Evolutionary conservation across 352 stramenopile genomes (phyloP).

Genomic region (Globisporangium radiosum): DNA sequence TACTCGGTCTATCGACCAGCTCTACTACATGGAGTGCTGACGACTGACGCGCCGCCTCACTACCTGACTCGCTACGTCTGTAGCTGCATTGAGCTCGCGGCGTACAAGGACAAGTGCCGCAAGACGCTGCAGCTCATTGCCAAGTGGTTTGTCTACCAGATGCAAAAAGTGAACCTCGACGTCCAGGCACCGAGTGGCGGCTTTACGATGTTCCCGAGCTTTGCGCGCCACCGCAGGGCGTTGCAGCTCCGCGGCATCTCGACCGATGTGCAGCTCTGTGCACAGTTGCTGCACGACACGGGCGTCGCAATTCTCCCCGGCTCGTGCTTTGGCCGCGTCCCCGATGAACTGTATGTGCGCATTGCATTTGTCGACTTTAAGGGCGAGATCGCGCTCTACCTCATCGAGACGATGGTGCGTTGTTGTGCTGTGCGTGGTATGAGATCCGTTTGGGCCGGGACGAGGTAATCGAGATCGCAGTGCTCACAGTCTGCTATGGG

Average conservation of each 20-base stretch:
- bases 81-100: slow-evolving; percentile 68
- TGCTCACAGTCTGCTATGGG: background rate
- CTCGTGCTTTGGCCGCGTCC: slow-evolving; percentile 73
- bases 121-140: slow-evolving; percentile 80
- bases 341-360: slow-evolving; percentile 70
- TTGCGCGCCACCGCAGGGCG: slow-evolving; percentile 59
- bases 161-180: slow-evolving; percentile 81
- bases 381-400: slow-evolving; percentile 79
- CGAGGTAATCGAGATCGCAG: background rate
- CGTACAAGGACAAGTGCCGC: slow-evolving; percentile 80
- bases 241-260: slow-evolving; percentile 53
- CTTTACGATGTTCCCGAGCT: slow-evolving; percentile 85
- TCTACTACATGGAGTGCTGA: background rate
- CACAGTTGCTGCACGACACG: slow-evolving; percentile 74
- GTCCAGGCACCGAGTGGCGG: slow-evolving; percentile 69
- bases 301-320: slow-evolving; percentile 81
- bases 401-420: slow-evolving; percentile 84
- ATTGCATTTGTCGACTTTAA: slow-evolving; percentile 88
- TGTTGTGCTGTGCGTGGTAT: background rate
- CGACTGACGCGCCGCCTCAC: background rate
- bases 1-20: background rate
- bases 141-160: slow-evolving; percentile 75
- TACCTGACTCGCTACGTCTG: background rate
- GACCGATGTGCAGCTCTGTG: slow-evolving; percentile 70
- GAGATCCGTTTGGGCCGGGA: too few species aligned